Percentiles rank a stretch among this genome's conserved stretches.
These are phyloP conservation scores for Aspergillus campestris DNA, from an alignment of 495 filamentous ascomycete genomes.

Conservation along the genomic window DNA sequence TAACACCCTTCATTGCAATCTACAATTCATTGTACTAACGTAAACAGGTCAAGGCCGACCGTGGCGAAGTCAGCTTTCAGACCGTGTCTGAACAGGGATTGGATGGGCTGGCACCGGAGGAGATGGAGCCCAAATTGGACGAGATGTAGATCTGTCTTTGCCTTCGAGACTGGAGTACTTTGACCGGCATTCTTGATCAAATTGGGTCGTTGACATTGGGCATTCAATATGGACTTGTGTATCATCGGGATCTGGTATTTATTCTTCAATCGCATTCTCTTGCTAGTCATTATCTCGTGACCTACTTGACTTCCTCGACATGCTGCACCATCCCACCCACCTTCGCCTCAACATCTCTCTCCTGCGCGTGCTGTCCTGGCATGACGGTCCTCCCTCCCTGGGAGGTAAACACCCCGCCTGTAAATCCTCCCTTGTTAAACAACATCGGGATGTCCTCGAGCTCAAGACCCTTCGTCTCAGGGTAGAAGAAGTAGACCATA, in stretches of 20 bases:
- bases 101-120: conserved; percentile 8
- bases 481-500: conserved; percentile 57
- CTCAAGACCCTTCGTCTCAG: conserved; percentile 56
- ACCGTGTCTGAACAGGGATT: not conserved
- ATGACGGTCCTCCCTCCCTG: conserved; percentile 19
- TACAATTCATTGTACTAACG: not conserved
- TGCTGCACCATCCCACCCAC: conserved; percentile 8
- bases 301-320: conserved; percentile 4
- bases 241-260: not conserved
- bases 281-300: too few species aligned
- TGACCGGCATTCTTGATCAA: not conserved
- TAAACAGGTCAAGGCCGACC: conserved; percentile 15
- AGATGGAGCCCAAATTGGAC: conserved; percentile 13
- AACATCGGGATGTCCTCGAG: conserved; percentile 71
- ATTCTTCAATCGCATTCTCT: not conserved
- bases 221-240: not conserved
- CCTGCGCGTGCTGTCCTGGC: conserved; percentile 16
- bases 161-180: not conserved
- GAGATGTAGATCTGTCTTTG: conserved; percentile 7
- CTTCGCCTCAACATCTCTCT: conserved; percentile 10
- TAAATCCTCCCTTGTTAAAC: conserved; percentile 26
- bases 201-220: too few species aligned
- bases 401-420: conserved; percentile 26
- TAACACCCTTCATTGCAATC: not conserved
- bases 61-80: conserved; percentile 9